Evolutionary conservation across 192 early-diverging fungal species (phyloP).

Genomic region (Dispira parvispora): DNA sequence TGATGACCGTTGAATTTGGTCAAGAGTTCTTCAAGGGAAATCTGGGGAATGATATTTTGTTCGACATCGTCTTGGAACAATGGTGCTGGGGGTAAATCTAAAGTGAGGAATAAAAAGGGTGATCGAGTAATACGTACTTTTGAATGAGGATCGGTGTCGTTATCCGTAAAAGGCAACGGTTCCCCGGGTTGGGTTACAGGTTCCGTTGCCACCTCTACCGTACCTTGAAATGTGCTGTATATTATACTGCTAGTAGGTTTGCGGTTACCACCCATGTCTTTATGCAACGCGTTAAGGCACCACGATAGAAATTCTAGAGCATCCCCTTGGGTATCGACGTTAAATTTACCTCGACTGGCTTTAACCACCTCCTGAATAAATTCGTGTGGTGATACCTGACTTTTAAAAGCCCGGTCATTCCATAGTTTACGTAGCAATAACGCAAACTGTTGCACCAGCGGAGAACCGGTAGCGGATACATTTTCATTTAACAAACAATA

Average conservation of each 20-base stretch:
- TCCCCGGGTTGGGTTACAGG: constrained; percentile 27
- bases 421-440: constrained; percentile 77
- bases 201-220: constrained; percentile 57
- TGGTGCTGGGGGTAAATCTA: constrained; percentile 83
- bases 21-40: constrained; percentile 63
- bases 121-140: constrained; percentile 10
- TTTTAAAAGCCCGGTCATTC: constrained; percentile 82
- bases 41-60: constrained; percentile 83
- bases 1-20: constrained; percentile 70
- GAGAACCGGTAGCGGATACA: constrained; percentile 20
- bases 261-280: constrained; percentile 61
- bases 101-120: constrained; percentile 73
- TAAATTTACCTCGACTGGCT: constrained; percentile 63
- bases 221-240: constrained; percentile 72
- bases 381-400: constrained; percentile 92
- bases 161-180: constrained; percentile 8
- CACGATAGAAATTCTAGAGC: constrained; percentile 77
- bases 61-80: constrained; percentile 76
- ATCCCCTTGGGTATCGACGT: constrained; percentile 63
- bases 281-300: constrained; percentile 83
- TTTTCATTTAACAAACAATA: constrained; percentile 50
- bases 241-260: constrained; percentile 64
- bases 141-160: constrained; percentile 6
- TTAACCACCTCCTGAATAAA: constrained; percentile 81
- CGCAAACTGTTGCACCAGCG: constrained; percentile 57